Evolutionary conservation across 2,329 filamentous ascomycete species (phyloP).

Genomic region (Pestalotiopsis sp.): DNA sequence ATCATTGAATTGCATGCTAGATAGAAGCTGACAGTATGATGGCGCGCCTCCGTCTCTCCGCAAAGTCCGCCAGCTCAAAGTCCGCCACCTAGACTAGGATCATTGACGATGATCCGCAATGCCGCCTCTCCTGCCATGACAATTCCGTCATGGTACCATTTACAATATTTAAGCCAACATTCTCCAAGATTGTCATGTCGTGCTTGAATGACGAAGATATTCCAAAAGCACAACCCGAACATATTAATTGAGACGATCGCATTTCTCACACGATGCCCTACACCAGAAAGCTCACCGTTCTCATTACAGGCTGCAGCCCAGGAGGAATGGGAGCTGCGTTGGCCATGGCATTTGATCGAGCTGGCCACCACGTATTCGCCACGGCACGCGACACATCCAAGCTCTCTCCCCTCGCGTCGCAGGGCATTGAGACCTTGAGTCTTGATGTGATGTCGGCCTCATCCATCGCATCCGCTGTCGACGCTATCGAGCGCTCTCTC

Average conservation of each 20-base stretch:
- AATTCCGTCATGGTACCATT: neutral
- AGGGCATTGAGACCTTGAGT: slow-evolving; percentile 7
- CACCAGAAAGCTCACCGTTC: slow-evolving; percentile 2
- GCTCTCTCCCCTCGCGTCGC: slow-evolving; percentile 3
- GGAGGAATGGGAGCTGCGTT: slow-evolving; percentile 16
- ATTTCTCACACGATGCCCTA: neutral
- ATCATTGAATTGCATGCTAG: neutral
- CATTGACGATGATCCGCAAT: neutral
- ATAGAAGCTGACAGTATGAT: neutral
- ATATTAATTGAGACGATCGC: neutral
- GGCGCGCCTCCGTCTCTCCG: neutral
- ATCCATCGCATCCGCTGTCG: slow-evolving; percentile 7
- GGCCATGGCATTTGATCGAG: slow-evolving; percentile 11
- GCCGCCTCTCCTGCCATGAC: neutral
- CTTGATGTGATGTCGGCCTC: slow-evolving; percentile 7
- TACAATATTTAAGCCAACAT: neutral
- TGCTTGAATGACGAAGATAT: no score
- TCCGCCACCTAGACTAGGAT: neutral
- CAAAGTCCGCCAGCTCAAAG: neutral
- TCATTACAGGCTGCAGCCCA: slow-evolving; percentile 16
- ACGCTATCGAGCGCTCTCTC: neutral
- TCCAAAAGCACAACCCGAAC: neutral
- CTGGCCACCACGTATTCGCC: slow-evolving; percentile 16
- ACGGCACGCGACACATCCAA: slow-evolving; percentile 13
- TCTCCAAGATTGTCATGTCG: no score